Conservation (phyloP, 1,284 basidiomycete species). For the Moniliophthora roreri region DNA sequence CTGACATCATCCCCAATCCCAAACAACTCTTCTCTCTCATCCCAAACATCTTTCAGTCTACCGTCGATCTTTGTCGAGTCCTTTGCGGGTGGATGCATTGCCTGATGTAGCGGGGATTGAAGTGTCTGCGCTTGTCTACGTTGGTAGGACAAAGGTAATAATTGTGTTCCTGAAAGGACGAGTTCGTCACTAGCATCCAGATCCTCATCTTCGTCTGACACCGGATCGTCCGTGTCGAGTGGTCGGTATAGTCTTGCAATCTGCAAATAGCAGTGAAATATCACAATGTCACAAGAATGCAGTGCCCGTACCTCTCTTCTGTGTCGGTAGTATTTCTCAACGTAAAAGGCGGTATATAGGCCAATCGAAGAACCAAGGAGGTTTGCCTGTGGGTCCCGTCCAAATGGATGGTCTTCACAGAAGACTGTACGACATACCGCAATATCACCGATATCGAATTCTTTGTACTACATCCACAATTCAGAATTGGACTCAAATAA, state of each 20-base stretch:
- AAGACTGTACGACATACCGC: conserved; percentile 45
- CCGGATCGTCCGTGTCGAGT: conserved; percentile 45
- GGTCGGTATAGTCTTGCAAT: conserved; percentile 77
- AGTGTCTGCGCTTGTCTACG: conserved; percentile 17
- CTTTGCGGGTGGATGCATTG: conserved; percentile 18
- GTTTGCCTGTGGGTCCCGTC: conserved; percentile 64
- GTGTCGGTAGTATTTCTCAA: conserved; percentile 73
- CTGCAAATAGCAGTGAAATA: conserved; percentile 31
- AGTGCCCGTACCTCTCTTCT: conserved; percentile 62
- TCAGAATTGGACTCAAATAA: conserved; percentile 5
- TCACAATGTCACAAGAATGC: neutral
- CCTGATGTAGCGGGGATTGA: conserved; percentile 18
- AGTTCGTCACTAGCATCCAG: conserved; percentile 31
- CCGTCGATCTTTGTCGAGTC: conserved; percentile 16
- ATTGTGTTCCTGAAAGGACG: conserved; percentile 40
- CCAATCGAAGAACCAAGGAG: conserved; percentile 77
- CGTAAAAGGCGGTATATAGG: conserved; percentile 62
- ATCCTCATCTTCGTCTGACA: conserved; percentile 57
- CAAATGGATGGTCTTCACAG: conserved; percentile 8
- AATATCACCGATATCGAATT: conserved; percentile 78
- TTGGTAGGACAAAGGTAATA: conserved; percentile 34
- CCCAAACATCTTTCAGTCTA: conserved; percentile 57
- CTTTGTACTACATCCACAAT: conserved; percentile 56
- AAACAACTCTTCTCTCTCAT: conserved; percentile 76
- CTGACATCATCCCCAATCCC: conserved; percentile 65